A percentile compares a stretch with the other conserved stretches of the same genome.
phyloP scores from a whole-genome alignment of 73 alveolate genomes.

The Breviolum minutum region DNA sequence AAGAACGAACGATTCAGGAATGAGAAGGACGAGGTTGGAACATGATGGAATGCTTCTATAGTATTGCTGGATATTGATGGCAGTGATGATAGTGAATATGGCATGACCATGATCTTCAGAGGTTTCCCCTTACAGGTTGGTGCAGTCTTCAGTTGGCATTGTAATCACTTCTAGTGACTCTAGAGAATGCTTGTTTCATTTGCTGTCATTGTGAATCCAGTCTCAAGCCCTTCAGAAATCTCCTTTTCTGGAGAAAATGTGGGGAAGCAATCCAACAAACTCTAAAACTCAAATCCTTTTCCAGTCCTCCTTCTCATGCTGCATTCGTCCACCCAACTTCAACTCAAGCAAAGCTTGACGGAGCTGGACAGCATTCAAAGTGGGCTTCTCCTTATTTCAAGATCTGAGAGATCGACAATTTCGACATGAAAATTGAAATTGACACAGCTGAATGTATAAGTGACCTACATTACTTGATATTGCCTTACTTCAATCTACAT shows the following conservation, averaged over 20 bases:
- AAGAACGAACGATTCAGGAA: no score
- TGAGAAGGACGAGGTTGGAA: no score
- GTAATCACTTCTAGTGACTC: no score
- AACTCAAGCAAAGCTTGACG: conserved; percentile 66
- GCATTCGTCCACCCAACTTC: conserved; percentile 37
- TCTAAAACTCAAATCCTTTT: not conserved
- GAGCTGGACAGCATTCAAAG: conserved; percentile 34
- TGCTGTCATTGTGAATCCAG: not conserved
- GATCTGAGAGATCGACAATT: not conserved
- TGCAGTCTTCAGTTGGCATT: no score
- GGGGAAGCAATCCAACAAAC: not conserved
- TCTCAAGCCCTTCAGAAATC: not conserved
- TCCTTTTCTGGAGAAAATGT: not conserved
- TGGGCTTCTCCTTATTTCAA: not conserved
- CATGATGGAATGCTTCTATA: no score
- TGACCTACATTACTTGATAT: not conserved
- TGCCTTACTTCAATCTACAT: no score
- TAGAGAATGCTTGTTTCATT: no score
- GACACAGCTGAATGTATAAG: not conserved
- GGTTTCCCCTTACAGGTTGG: no score
- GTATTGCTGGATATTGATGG: no score
- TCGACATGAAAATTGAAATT: not conserved
- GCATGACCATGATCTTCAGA: no score
- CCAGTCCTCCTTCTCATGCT: conserved; percentile 71
- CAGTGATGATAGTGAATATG: no score